Conservation (phyloP, 2,329 filamentous ascomycete species). For the Pseudogymnoascus verrucosus region DNA sequence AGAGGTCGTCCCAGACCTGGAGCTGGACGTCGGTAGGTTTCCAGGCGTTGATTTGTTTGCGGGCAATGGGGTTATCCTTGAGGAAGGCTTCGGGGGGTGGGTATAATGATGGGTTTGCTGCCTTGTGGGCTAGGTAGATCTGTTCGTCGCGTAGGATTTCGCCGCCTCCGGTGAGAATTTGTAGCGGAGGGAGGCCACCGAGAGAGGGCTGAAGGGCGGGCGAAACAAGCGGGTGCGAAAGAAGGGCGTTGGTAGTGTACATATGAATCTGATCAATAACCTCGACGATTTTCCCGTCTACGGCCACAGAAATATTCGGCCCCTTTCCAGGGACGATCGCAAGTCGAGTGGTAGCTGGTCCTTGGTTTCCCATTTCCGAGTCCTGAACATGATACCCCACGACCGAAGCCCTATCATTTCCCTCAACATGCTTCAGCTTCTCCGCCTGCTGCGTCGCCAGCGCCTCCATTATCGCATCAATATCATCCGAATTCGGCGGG, state of each 20-base stretch:
- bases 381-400: constrained; percentile 29
- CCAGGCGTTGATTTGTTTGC: constrained; percentile 51
- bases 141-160: constrained; percentile 91
- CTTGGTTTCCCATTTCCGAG: constrained; percentile 21
- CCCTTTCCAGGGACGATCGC: constrained; percentile 27
- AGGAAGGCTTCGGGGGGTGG: constrained; percentile 58
- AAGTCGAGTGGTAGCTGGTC: constrained; percentile 15
- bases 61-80: constrained; percentile 51
- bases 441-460: constrained; percentile 44
- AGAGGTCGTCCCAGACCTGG: constrained; percentile 93
- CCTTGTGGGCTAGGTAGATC: constrained; percentile 91
- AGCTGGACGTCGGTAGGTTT: constrained; percentile 85
- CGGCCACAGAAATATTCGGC: constrained; percentile 51
- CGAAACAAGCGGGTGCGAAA: constrained; percentile 83
- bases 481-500: constrained; percentile 73
- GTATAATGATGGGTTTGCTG: constrained; percentile 73
- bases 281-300: constrained; percentile 63
- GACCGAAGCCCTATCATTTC: constrained; percentile 29
- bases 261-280: constrained; percentile 90
- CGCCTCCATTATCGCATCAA: constrained; percentile 38
- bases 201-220: constrained; percentile 81
- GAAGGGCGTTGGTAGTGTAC: constrained; percentile 73
- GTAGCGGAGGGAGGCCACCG: constrained; percentile 78
- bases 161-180: constrained; percentile 80
- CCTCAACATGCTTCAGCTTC: constrained; percentile 27